These are phyloP conservation scores for Globisporangium solare DNA, from an alignment of 352 stramenopile species.

Conservation along the genomic window DNA sequence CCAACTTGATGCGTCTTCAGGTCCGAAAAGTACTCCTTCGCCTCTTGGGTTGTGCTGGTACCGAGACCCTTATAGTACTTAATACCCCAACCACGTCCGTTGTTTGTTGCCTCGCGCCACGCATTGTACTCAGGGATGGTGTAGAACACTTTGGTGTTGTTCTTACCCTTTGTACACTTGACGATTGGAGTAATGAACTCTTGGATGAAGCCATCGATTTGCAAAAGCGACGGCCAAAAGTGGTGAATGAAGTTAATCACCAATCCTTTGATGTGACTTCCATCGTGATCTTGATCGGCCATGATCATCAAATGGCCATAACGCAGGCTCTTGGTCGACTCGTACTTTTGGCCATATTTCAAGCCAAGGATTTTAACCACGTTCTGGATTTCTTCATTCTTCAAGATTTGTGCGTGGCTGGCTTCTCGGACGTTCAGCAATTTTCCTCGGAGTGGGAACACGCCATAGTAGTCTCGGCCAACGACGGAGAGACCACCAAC, in stretches of 20 bases:
- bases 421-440: conserved; percentile 99
- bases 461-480: conserved; percentile 94
- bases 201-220: conserved; percentile 87
- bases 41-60: conserved; percentile 95
- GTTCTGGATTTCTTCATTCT: conserved; percentile 97
- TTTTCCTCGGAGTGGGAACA: conserved; percentile 97
- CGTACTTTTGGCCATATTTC: conserved; percentile 94
- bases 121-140: conserved; percentile 96
- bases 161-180: conserved; percentile 91
- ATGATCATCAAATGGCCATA: conserved; percentile 99
- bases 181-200: conserved; percentile 98
- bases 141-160: conserved; percentile 91
- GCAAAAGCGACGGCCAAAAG: conserved; percentile 97
- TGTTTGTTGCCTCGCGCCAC: conserved; percentile 87
- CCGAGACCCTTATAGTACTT: conserved; percentile 99
- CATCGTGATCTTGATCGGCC: conserved; percentile 99
- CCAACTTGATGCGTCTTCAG: conserved; percentile 92
- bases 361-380: conserved; percentile 97
- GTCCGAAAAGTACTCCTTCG: conserved; percentile 97
- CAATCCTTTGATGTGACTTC: conserved; percentile 98
- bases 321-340: conserved; percentile 82
- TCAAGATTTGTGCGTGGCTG: conserved; percentile 92
- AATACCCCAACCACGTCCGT: conserved; percentile 92
- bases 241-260: conserved; percentile 99
- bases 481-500: conserved; percentile 96